phyloP scores from a whole-genome alignment of 306 rosid genomes.

The Hylodesmum podocarpum region DNA sequence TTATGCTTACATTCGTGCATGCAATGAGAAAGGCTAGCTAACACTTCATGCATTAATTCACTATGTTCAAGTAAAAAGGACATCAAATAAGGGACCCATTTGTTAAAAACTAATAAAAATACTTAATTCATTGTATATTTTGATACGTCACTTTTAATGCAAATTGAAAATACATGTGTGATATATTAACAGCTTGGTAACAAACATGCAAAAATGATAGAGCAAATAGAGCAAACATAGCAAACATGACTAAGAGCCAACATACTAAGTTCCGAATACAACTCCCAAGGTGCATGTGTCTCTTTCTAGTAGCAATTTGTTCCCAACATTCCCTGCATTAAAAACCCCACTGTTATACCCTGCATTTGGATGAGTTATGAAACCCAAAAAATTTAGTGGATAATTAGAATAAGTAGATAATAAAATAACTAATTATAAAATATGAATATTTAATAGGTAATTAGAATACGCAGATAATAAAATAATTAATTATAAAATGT shows the following conservation, averaged over 20 bases:
- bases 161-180: not conserved
- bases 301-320: not conserved
- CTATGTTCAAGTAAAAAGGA: not conserved
- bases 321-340: constrained; percentile 28
- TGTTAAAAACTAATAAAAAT: not conserved
- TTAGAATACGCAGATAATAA: no score
- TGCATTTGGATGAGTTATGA: not conserved
- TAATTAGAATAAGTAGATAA: no score
- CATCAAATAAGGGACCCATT: not conserved
- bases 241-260: not conserved
- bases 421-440: no score
- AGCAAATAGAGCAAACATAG: not conserved
- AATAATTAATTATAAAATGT: no score
- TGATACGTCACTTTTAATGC: not conserved
- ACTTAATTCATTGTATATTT: constrained; percentile 6
- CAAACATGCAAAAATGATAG: constrained; percentile 1
- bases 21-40: not conserved
- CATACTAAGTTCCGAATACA: not conserved
- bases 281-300: not conserved
- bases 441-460: no score
- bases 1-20: not conserved
- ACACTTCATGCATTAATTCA: not conserved
- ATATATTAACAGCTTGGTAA: not conserved
- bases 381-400: no score
- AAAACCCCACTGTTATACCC: constrained; percentile 15